These are phyloP conservation scores for Xerocomus brunneocitrinus DNA, from an alignment of 768 basidiomycete species.

Conservation along the genomic window DNA sequence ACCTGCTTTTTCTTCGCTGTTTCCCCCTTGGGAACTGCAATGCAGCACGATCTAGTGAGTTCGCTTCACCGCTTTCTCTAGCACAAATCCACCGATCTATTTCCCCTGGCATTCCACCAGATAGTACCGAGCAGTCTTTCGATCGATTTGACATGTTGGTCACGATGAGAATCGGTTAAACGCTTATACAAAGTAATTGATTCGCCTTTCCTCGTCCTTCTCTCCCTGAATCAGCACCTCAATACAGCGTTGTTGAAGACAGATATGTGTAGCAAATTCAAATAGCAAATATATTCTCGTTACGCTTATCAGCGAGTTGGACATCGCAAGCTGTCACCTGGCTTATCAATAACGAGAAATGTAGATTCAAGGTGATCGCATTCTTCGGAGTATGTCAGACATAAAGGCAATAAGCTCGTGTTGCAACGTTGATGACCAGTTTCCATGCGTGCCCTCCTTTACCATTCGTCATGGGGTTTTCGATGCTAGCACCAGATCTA, in stretches of 20 bases:
- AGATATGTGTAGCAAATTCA: background rate
- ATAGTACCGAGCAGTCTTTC: background rate
- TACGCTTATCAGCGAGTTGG: background rate
- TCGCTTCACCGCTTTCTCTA: background rate
- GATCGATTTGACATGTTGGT: background rate
- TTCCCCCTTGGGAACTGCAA: background rate
- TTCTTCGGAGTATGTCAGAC: no score
- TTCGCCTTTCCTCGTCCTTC: background rate
- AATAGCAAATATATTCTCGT: background rate
- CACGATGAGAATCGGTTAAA: background rate
- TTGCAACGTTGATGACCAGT: no score
- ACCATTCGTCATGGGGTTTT: no score
- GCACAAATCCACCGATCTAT: background rate
- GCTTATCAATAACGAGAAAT: no score
- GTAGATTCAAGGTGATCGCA: no score
- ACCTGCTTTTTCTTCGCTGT: no score
- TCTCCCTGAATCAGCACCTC: background rate
- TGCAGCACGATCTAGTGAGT: constrained; percentile 4
- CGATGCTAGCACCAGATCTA: no score
- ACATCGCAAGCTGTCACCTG: no score
- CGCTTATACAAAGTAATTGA: background rate
- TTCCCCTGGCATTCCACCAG: background rate
- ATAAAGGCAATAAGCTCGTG: no score
- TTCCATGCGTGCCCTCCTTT: no score
- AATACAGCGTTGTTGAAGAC: background rate